These are phyloP conservation scores for Chlorella vulgaris DNA, from an alignment of 139 green algal species.

Conservation along the genomic window DNA sequence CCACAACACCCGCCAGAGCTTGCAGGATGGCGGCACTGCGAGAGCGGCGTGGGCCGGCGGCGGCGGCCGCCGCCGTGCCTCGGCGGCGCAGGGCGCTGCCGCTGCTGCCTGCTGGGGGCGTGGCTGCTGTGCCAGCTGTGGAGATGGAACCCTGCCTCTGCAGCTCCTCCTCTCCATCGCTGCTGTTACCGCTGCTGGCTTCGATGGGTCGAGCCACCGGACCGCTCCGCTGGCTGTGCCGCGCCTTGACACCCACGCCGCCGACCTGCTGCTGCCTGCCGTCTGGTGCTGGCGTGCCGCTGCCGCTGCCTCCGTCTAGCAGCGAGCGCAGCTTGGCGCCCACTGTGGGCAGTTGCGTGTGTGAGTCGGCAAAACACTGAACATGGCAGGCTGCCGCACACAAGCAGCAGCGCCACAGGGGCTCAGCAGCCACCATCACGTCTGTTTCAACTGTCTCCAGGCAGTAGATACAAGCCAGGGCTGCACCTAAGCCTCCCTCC, in stretches of 20 bases:
- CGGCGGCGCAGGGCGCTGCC: too few species aligned
- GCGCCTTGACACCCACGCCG: not conserved
- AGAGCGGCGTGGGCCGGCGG: not conserved
- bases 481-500: slow-evolving; percentile 1
- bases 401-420: slow-evolving; percentile 75
- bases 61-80: not conserved
- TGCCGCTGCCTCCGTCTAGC: not conserved
- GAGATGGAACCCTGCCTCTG: too few species aligned
- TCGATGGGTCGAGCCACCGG: too few species aligned
- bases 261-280: not conserved
- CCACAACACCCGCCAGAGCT: not conserved
- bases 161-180: too few species aligned
- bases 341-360: slow-evolving; percentile 33
- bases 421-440: slow-evolving; percentile 59
- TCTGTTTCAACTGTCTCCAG: slow-evolving; percentile 47
- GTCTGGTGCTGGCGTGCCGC: not conserved
- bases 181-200: too few species aligned
- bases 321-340: not conserved
- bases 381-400: slow-evolving; percentile 70
- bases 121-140: too few species aligned
- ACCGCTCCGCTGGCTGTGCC: too few species aligned
- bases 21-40: not conserved
- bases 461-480: slow-evolving; percentile 63
- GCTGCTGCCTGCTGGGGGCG: too few species aligned
- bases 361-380: slow-evolving; percentile 52